Evolutionary conservation across 2,329 filamentous ascomycete species (phyloP).

Genomic region (Fusarium citri): DNA sequence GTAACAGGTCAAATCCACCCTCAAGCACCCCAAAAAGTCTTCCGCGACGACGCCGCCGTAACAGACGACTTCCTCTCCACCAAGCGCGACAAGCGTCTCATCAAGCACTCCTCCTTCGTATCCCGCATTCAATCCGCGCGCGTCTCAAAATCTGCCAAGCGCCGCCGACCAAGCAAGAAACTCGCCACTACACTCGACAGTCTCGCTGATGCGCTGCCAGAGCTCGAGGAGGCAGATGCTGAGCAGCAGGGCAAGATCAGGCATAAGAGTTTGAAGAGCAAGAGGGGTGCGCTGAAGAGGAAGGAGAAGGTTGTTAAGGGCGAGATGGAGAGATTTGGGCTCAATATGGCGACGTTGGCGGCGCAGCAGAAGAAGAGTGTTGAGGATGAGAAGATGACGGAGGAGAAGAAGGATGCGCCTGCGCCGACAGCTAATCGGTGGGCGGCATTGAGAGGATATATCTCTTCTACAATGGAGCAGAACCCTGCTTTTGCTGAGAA

Average conservation of each 20-base stretch:
- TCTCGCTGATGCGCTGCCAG: conserved; percentile 83
- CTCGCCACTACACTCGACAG: conserved; percentile 79
- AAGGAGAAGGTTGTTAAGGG: conserved; percentile 82
- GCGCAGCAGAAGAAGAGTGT: conserved; percentile 36
- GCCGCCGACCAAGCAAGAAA: conserved; percentile 76
- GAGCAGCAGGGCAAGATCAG: conserved; percentile 70
- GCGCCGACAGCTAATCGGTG: conserved; percentile 71
- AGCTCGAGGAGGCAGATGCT: conserved; percentile 62
- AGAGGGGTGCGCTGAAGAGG: conserved; percentile 83
- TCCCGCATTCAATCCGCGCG: conserved; percentile 75
- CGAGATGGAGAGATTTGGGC: conserved; percentile 86
- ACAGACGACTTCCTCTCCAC: conserved; percentile 72
- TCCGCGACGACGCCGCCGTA: conserved; percentile 63
- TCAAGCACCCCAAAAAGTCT: conserved; percentile 63
- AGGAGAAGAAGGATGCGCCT: conserved; percentile 29
- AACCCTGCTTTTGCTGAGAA: conserved; percentile 75
- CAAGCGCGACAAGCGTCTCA: conserved; percentile 85
- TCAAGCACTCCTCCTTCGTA: conserved; percentile 84
- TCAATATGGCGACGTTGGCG: conserved; percentile 82
- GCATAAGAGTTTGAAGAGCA: conserved; percentile 78
- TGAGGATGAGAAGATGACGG: conserved; percentile 33
- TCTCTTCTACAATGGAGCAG: conserved; percentile 88
- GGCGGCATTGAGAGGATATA: conserved; percentile 85
- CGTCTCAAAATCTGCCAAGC: conserved; percentile 45
- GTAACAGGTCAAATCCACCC: conserved; percentile 62